Percentiles rank a stretch among this genome's conserved stretches.
Evolutionary conservation across 495 filamentous ascomycete genomes (phyloP).

Genomic region (Parachaetomium inaequale): DNA sequence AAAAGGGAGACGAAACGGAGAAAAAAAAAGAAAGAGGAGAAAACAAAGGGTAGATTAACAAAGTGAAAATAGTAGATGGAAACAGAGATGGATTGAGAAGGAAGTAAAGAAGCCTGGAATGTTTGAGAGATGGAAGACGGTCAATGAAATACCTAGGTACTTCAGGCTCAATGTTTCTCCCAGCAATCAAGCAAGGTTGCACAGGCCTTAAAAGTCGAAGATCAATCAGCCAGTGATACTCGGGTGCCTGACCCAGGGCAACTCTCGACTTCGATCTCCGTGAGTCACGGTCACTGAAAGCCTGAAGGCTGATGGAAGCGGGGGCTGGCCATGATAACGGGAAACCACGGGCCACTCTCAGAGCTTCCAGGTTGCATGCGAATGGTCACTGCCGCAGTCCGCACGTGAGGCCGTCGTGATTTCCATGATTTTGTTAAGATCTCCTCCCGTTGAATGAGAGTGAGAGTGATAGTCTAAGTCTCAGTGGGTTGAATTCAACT

Average conservation of each 20-base stretch:
- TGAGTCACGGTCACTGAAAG: slow-evolving; percentile 4
- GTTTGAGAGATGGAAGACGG: no score
- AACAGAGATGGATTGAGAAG: no score
- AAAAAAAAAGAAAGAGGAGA: neutral
- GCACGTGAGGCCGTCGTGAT: no score
- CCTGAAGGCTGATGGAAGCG: neutral
- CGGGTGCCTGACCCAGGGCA: neutral
- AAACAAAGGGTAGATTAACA: neutral
- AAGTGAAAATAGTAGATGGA: neutral
- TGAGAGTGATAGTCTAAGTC: no score
- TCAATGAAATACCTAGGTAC: no score
- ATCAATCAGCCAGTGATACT: neutral
- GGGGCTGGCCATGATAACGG: neutral
- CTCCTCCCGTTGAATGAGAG: no score
- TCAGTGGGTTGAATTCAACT: no score
- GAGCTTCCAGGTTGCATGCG: neutral
- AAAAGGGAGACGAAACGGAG: neutral
- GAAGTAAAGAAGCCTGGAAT: no score
- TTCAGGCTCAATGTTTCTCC: no score
- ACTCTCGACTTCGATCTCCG: neutral
- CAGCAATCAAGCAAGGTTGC: no score
- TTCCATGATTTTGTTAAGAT: no score
- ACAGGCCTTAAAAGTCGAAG: neutral
- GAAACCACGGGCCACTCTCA: neutral
- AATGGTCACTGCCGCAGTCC: neutral